Percentiles rank a stretch among this genome's conserved stretches.
Conservation (phyloP, 2,329 filamentous ascomycete species). For the Leptographium galeiforme region DNA sequence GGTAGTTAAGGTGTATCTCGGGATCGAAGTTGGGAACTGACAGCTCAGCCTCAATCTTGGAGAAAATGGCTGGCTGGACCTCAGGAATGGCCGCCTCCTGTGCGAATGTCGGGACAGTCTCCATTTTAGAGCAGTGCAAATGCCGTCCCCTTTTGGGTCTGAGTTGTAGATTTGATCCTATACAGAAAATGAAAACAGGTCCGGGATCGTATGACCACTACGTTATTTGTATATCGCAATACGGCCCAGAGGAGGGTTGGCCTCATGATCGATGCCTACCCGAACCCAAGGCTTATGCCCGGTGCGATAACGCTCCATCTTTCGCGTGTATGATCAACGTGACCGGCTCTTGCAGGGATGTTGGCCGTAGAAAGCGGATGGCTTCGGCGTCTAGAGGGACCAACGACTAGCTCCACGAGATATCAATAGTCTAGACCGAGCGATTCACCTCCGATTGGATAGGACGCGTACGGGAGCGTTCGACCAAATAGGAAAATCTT, state of each 20-base stretch:
- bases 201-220: not conserved
- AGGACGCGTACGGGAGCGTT: not conserved
- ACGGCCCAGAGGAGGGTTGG: not conserved
- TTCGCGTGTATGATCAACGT: not conserved
- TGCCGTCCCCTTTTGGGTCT: not conserved
- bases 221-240: not conserved
- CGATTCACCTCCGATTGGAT: conserved; percentile 7
- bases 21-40: conserved; percentile 9
- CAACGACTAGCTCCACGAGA: conserved; percentile 1
- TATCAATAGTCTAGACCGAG: conserved; percentile 4
- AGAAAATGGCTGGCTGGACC: conserved; percentile 4
- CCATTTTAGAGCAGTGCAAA: not conserved
- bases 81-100: conserved; percentile 4
- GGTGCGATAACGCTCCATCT: not conserved
- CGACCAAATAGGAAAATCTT: conserved; percentile 6
- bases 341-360: not conserved
- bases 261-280: conserved; percentile 1
- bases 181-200: no score
- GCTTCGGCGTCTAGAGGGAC: not conserved
- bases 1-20: conserved; percentile 7
- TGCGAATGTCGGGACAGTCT: conserved; percentile 3
- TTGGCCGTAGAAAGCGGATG: not conserved
- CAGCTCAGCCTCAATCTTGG: conserved; percentile 3
- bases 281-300: not conserved
- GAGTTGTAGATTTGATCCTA: not conserved